A percentile compares a stretch with the other conserved stretches of the same genome.
phyloP scores from a whole-genome alignment of 805 yeast species.

The Ogataea chonburiensis region DNA sequence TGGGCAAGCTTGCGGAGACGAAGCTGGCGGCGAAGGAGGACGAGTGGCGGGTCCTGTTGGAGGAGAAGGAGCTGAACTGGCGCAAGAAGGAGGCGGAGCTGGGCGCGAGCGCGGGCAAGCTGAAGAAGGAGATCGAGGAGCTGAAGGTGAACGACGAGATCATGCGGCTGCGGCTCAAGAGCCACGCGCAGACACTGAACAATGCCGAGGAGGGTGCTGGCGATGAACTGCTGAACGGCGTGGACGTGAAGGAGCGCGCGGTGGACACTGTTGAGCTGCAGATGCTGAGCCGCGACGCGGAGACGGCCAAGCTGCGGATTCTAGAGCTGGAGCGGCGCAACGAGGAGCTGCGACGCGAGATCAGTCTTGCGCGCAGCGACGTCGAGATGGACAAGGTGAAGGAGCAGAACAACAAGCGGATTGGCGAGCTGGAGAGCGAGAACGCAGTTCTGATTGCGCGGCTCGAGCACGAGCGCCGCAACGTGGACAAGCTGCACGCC shows the following conservation, averaged over 20 bases:
- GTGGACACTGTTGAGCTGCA: constrained; percentile 54
- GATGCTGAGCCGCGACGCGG: constrained; percentile 71
- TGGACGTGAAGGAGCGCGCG: constrained; percentile 29
- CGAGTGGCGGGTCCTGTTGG: constrained; percentile 63
- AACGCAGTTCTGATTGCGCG: constrained; percentile 61
- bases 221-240: constrained; percentile 6
- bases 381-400: constrained; percentile 43
- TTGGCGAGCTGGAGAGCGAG: constrained; percentile 63
- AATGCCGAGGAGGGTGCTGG: constrained; percentile 24
- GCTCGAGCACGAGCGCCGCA: constrained; percentile 49
- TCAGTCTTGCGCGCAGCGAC: constrained; percentile 52
- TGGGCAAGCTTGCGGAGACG: constrained; percentile 52
- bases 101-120: constrained; percentile 48
- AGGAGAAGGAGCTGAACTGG: constrained; percentile 77
- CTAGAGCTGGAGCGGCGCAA: constrained; percentile 75
- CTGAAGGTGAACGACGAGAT: constrained; percentile 64
- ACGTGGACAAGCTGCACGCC: constrained; percentile 22
- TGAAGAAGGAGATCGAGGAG: constrained; percentile 59
- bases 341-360: constrained; percentile 65
- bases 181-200: constrained; percentile 45
- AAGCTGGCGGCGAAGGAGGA: constrained; percentile 69
- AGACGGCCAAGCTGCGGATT: constrained; percentile 63
- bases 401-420: constrained; percentile 43
- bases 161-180: constrained; percentile 54
- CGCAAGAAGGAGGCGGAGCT: constrained; percentile 51